phyloP scores from a whole-genome alignment of 768 basidiomycete genomes.

The Suillus decipiens region DNA sequence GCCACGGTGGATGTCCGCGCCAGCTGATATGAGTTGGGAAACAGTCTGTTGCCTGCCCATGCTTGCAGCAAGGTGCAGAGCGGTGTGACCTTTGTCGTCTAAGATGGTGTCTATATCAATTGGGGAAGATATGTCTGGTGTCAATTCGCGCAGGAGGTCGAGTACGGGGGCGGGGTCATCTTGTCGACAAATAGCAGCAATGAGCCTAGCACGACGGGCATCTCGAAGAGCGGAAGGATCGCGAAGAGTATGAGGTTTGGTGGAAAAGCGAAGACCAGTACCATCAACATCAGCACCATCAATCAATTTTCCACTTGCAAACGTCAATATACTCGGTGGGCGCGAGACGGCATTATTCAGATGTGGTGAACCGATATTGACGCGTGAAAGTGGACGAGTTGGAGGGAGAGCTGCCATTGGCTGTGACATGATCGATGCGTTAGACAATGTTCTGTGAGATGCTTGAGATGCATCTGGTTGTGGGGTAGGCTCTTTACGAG shows the following conservation, averaged over 20 bases:
- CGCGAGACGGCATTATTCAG: constrained; percentile 49
- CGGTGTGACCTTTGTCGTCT: constrained; percentile 93
- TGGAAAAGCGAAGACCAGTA: constrained; percentile 62
- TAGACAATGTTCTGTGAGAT: constrained; percentile 14
- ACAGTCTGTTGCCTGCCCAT: constrained; percentile 71
- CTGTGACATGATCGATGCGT: constrained; percentile 19
- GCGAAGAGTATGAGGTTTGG: constrained; percentile 58
- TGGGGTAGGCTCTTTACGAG: constrained; percentile 54
- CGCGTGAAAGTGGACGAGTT: constrained; percentile 36
- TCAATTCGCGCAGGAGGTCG: constrained; percentile 65
- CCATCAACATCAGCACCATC: constrained; percentile 45
- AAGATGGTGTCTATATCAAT: constrained; percentile 80
- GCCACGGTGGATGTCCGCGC: constrained; percentile 88
- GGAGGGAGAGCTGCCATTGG: constrained; percentile 14
- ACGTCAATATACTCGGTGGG: constrained; percentile 43
- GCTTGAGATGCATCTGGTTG: constrained; percentile 34
- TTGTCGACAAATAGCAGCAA: constrained; percentile 65
- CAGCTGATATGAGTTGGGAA: constrained; percentile 67
- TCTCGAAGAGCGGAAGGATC: constrained; percentile 55
- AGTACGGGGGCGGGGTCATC: constrained; percentile 68
- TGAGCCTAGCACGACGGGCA: constrained; percentile 59
- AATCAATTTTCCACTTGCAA: constrained; percentile 45
- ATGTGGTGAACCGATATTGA: constrained; percentile 35
- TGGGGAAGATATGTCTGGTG: constrained; percentile 39
- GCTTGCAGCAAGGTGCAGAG: constrained; percentile 90